Evolutionary conservation across 441 rosid species (phyloP).

Genomic region (Pelargonium australe): DNA sequence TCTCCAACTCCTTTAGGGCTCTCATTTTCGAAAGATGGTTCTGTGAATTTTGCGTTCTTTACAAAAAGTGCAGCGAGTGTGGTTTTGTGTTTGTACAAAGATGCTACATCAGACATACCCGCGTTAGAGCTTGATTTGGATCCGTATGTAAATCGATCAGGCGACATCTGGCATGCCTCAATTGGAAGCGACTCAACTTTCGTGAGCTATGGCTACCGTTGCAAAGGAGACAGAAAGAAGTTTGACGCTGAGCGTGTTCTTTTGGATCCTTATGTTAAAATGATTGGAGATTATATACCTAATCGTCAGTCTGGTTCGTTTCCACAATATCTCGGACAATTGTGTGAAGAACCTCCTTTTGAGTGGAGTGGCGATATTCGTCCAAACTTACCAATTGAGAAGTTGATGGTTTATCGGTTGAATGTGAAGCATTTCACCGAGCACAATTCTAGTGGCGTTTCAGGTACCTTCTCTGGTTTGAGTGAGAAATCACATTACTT

Average conservation of each 20-base stretch:
- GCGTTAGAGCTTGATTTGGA: conserved; percentile 89
- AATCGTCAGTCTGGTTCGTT: conserved; percentile 25
- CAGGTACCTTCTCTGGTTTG: conserved; percentile 82
- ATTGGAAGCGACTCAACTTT: conserved; percentile 43
- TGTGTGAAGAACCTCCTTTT: conserved; percentile 49
- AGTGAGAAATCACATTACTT: conserved; percentile 59
- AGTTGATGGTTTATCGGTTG: conserved; percentile 60
- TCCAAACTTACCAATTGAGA: conserved; percentile 59
- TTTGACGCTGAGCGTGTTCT: conserved; percentile 36
- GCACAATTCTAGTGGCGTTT: conserved; percentile 56
- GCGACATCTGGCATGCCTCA: conserved; percentile 84
- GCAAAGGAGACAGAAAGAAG: conserved; percentile 35
- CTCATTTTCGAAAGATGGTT: conserved; percentile 54
- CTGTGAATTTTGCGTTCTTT: conserved; percentile 66
- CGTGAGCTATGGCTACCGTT: conserved; percentile 54
- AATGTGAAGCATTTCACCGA: conserved; percentile 67
- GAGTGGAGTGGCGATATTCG: conserved; percentile 65
- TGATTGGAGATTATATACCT: conserved; percentile 30
- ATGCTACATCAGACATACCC: conserved; percentile 42
- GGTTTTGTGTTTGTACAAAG: conserved; percentile 66
- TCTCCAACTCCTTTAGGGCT: conserved; percentile 67
- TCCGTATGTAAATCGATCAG: conserved; percentile 71
- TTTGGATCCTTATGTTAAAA: conserved; percentile 79
- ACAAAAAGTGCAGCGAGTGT: conserved; percentile 50
- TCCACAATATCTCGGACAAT: conserved; percentile 44